Evolutionary conservation across 305 asterid species (phyloP).

Genomic region (Solanum hybrid): DNA sequence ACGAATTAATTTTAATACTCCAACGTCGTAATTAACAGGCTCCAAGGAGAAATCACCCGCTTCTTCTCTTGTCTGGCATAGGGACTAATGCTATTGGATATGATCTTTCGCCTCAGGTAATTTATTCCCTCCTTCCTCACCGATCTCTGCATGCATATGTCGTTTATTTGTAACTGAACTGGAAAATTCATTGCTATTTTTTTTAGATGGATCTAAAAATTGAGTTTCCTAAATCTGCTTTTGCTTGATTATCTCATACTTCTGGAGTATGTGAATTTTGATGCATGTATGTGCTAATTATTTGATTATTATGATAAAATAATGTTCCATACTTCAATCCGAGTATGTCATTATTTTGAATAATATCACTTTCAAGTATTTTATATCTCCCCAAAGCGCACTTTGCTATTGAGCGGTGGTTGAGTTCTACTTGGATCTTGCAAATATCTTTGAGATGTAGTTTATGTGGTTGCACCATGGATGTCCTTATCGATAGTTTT

Average conservation of each 20-base stretch:
- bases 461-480: not conserved
- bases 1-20: not conserved
- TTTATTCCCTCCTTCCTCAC: not conserved
- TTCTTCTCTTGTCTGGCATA: slow-evolving; percentile 28
- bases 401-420: not conserved
- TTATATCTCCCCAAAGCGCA: not conserved
- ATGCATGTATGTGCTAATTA: not conserved
- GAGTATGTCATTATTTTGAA: not conserved
- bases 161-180: not conserved
- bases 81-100: slow-evolving; percentile 37
- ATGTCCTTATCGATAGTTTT: not conserved
- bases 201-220: not conserved
- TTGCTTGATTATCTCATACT: not conserved
- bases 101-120: slow-evolving; percentile 34
- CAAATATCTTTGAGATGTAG: not conserved
- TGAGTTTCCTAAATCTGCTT: not conserved
- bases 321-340: not conserved
- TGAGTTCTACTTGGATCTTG: not conserved
- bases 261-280: not conserved
- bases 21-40: slow-evolving; percentile 4
- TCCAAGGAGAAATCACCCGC: slow-evolving; percentile 23
- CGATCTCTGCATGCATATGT: not conserved
- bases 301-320: not conserved
- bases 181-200: not conserved
- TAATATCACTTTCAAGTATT: not conserved